A percentile compares a stretch with the other conserved stretches of the same genome.
Evolutionary conservation across 2,329 filamentous ascomycete genomes (phyloP).

Genomic region (Pyrenophora seminiperda): DNA sequence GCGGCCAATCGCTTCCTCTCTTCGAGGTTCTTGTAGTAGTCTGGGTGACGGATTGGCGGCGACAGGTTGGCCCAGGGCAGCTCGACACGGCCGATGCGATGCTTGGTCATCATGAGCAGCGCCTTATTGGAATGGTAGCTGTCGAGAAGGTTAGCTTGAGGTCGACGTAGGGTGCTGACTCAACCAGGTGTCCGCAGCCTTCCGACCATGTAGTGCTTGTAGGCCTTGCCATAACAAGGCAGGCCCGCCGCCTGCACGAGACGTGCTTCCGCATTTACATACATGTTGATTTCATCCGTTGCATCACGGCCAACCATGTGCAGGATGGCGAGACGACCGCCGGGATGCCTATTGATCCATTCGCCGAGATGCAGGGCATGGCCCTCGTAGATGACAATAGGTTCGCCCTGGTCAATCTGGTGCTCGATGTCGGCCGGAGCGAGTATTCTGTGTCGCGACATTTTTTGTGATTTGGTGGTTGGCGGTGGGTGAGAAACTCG

Average conservation of each 20-base stretch:
- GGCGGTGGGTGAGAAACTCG: slow-evolving; percentile 5
- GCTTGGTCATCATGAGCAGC: slow-evolving; percentile 63
- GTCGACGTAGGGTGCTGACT: slow-evolving; percentile 23
- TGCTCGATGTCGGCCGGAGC: slow-evolving; percentile 55
- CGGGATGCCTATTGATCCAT: slow-evolving; percentile 65
- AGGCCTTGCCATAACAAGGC: slow-evolving; percentile 12
- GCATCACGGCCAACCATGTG: slow-evolving; percentile 67
- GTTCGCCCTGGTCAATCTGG: slow-evolving; percentile 61
- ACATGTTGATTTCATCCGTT: slow-evolving; percentile 65
- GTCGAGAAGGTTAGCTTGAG: slow-evolving; percentile 31
- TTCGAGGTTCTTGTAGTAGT: slow-evolving; percentile 44
- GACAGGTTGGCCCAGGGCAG: slow-evolving; percentile 63
- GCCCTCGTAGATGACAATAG: slow-evolving; percentile 63
- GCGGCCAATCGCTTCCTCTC: slow-evolving; percentile 17
- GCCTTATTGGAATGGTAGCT: slow-evolving; percentile 64
- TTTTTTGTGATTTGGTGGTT: slow-evolving; percentile 15
- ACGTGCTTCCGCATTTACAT: slow-evolving; percentile 32
- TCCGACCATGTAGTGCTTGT: slow-evolving; percentile 9
- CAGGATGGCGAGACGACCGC: slow-evolving; percentile 62
- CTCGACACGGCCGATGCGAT: slow-evolving; percentile 62
- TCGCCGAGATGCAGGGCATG: slow-evolving; percentile 60
- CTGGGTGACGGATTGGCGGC: slow-evolving; percentile 62
- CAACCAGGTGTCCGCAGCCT: slow-evolving; percentile 11
- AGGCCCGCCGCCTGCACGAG: slow-evolving; percentile 9
- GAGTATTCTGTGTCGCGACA: slow-evolving; percentile 44